A percentile compares a stretch with the other conserved stretches of the same genome.
phyloP scores from a whole-genome alignment of 2,329 filamentous ascomycete species.

The Fusarium tjaetaba region DNA sequence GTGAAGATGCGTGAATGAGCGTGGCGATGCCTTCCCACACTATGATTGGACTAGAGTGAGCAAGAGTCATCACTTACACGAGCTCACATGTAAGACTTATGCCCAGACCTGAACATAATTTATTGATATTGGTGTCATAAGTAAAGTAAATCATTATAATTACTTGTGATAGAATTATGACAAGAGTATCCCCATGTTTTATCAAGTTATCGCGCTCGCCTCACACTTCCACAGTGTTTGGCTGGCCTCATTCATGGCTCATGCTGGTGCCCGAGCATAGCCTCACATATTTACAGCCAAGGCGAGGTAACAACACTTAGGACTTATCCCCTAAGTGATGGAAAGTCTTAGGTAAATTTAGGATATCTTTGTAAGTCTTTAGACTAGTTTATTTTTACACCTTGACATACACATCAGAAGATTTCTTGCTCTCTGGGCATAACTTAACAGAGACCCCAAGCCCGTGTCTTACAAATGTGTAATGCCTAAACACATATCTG shows the following conservation, averaged over 20 bases:
- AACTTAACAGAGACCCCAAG: not conserved
- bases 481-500: not conserved
- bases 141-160: not conserved
- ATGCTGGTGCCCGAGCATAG: not conserved
- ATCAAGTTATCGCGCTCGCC: not conserved
- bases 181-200: not conserved
- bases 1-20: constrained; percentile 1
- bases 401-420: too few relatives aligned
- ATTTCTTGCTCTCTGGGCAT: not conserved
- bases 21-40: constrained; percentile 9
- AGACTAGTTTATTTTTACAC: not conserved
- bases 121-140: not conserved
- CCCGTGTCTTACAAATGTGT: not conserved
- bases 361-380: not conserved
- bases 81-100: not conserved
- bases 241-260: constrained; percentile 6
- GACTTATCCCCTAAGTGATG: not conserved
- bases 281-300: not conserved
- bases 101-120: not conserved
- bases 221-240: not conserved
- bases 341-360: not conserved
- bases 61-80: not conserved
- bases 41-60: constrained; percentile 4
- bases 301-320: not conserved
- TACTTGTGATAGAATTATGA: not conserved